Conservation (phyloP, 192 early-diverging fungal species). For the Coemansia reversa region DNA sequence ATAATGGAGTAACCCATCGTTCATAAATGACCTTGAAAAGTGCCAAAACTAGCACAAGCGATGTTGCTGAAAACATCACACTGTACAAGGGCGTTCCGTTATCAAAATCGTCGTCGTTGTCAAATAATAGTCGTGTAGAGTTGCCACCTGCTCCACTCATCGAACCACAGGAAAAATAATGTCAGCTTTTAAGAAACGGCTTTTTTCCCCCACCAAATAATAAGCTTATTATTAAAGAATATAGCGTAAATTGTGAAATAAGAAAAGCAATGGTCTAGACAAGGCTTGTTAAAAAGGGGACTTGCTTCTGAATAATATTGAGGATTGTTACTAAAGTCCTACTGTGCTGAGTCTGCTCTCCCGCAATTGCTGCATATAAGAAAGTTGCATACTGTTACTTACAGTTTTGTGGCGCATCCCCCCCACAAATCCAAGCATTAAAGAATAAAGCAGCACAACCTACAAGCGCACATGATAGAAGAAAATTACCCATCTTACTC, state of each 20-base stretch:
- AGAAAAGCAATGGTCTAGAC: background rate
- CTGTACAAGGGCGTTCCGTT: conserved; percentile 29
- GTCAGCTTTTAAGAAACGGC: too few relatives aligned
- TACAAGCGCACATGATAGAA: background rate
- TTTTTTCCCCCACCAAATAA: background rate
- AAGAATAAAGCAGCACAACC: background rate
- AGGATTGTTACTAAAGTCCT: background rate
- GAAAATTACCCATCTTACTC: conserved; percentile 12
- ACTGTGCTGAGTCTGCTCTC: background rate
- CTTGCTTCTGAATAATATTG: background rate
- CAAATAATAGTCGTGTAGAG: conserved; percentile 43
- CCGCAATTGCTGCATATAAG: background rate
- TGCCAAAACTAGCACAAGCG: conserved; percentile 23
- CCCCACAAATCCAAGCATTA: background rate
- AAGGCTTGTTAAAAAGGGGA: background rate
- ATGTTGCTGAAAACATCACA: conserved; percentile 26
- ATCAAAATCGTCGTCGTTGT: conserved; percentile 45
- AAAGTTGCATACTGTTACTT: background rate
- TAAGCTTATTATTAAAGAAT: background rate
- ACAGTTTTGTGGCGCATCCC: background rate
- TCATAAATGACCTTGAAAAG: conserved; percentile 51
- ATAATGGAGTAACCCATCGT: conserved; percentile 48
- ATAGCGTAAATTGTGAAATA: background rate
- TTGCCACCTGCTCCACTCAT: conserved; percentile 51
- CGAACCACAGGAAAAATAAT: background rate